Base-by-base conservation (phyloP, 1,284 basidiomycete genomes). In the Puccinia coronata region DNA sequence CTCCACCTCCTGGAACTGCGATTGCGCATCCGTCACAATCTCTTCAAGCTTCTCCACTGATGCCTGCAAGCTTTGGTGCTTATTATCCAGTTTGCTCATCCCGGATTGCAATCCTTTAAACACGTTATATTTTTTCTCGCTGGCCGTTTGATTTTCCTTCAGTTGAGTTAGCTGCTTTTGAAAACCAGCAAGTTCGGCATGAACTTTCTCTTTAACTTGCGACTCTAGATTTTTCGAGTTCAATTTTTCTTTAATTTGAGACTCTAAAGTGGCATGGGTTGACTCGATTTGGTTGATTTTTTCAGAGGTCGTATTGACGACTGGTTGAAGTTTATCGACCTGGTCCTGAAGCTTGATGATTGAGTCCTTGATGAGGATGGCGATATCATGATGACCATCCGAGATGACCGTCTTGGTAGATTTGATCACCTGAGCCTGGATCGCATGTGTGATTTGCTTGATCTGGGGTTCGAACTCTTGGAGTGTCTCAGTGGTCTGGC, bases 371-470 rank as follows among this genome's bases (percentile, higher is more conserved):
- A 72, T 72, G 4, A 72, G 70, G 43, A 18, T 14, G 9, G 70
- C 25, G 18, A 72, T 72, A 51, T 72, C 70, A 34, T 72, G 4
- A 55, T 72, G 70, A 39, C 70, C 70, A 72, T 72, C 70, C 9
- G 34, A 31, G 70, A 72, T 72, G 31, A 55, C 70, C 1, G 51
- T 36, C 51, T 72, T 72, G 31, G 70, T 72, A 34, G 70, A 53
- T 72, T 72, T 51, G 51, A 72, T 72, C 14, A 72, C 70, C 31
- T 72, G 70, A 20, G 36, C 34, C 25, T 72, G 70, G 31, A 72
- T 72, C 51, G 51, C 47, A 6, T 72, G 11, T 4, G 70, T 72
- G 51, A 55, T 31, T 23, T 51, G 70, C 39, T 72, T 72, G 70
- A 72, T 53, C 70, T 72, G 28, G 11, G 70, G 70, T 51, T 72